These are phyloP conservation scores for Sideroxylon spinosum DNA, from an alignment of 179 eudicot genomes.

Conservation along the genomic window DNA sequence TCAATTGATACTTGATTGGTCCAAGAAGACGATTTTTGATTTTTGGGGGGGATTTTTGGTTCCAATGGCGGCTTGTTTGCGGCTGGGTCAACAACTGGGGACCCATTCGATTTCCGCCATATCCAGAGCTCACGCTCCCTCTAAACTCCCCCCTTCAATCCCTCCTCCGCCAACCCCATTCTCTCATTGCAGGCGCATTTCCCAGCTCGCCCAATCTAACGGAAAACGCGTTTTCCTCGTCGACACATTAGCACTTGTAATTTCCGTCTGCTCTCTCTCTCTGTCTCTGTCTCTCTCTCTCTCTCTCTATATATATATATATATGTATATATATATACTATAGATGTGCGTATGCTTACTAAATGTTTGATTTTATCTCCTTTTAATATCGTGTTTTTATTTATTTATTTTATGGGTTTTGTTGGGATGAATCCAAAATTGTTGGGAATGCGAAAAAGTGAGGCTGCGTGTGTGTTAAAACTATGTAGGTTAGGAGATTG, in stretches of 20 bases:
- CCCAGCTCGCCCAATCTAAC: constrained; percentile 49
- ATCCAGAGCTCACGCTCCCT: background rate
- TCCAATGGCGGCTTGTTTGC: constrained; percentile 35
- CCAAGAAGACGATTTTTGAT: too few relatives aligned
- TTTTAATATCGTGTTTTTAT: background rate
- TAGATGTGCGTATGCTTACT: too few relatives aligned
- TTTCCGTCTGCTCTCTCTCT: background rate
- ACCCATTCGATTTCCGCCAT: constrained; percentile 8
- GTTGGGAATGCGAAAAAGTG: constrained; percentile 13
- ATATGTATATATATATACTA: background rate
- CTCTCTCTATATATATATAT: background rate
- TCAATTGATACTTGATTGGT: too few relatives aligned
- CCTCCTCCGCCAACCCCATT: constrained; percentile 22
- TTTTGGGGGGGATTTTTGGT: constrained; percentile 35
- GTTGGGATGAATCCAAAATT: background rate
- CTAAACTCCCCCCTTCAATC: constrained; percentile 1
- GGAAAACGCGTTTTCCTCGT: constrained; percentile 70
- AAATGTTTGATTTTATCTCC: background rate
- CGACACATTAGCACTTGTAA: constrained; percentile 86
- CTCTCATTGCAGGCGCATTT: constrained; percentile 30
- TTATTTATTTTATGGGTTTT: background rate
- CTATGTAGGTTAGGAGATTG: constrained; percentile 56
- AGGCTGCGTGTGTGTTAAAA: background rate
- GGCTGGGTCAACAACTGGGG: constrained; percentile 24
- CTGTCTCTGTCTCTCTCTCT: background rate